Percentiles rank a stretch among this genome's conserved stretches.
These are phyloP conservation scores for Bacidia rubella DNA, from an alignment of 495 filamentous ascomycete genomes.

Conservation along the genomic window DNA sequence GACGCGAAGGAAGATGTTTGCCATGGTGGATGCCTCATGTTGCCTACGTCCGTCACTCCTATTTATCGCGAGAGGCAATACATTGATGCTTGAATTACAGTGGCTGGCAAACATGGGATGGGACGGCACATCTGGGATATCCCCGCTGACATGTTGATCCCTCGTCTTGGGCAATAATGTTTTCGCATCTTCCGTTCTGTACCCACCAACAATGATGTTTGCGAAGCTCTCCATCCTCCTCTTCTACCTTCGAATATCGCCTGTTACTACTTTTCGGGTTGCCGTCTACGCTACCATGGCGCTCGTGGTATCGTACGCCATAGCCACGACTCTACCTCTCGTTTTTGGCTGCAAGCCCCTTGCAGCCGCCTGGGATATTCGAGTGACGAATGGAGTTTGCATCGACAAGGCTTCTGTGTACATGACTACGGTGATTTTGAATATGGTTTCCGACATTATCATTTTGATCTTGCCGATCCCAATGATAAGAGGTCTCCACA, in stretches of 20 bases:
- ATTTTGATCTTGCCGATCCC: slow-evolving; percentile 7
- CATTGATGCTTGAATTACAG: neutral
- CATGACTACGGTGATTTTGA: neutral
- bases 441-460: slow-evolving; percentile 8
- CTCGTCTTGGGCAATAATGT: neutral
- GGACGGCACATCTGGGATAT: neutral
- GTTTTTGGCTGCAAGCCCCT: neutral
- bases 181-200: neutral
- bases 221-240: neutral
- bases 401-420: neutral
- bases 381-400: neutral
- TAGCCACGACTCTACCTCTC: neutral
- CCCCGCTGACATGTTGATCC: neutral
- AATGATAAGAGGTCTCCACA: slow-evolving; percentile 1
- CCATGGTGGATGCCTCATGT: neutral
- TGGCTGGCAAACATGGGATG: neutral
- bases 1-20: neutral
- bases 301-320: neutral
- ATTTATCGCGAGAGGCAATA: neutral
- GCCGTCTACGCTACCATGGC: neutral
- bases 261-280: neutral
- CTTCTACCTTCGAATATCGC: neutral
- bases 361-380: neutral
- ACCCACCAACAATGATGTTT: neutral
- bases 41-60: neutral